Evolutionary conservation across 208 protist species (phyloP).

Genomic region (Trypanosomatidae sp.): DNA sequence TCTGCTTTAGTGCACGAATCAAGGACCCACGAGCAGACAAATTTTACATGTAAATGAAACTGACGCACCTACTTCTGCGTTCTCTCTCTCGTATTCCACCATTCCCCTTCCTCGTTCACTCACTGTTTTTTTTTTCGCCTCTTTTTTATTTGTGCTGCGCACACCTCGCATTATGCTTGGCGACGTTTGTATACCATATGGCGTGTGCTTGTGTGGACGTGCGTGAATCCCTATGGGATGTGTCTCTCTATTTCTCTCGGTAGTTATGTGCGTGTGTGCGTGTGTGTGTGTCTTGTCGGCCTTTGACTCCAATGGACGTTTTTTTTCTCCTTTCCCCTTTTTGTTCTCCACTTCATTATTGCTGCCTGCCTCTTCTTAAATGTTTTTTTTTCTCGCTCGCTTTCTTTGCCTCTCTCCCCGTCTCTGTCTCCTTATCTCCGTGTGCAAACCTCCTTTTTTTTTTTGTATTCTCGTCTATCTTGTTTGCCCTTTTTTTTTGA

Average conservation of each 20-base stretch:
- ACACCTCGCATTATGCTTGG: background rate
- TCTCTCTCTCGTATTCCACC: constrained; percentile 11
- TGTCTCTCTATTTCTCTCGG: background rate
- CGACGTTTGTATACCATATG: background rate
- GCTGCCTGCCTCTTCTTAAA: constrained; percentile 1
- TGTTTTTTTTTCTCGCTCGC: background rate
- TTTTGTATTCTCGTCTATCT: background rate
- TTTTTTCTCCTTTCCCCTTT: background rate
- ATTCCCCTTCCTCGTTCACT: background rate
- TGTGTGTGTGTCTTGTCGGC: background rate
- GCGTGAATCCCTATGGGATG: background rate
- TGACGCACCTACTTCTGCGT: constrained; percentile 4
- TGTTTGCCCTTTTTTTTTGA: background rate
- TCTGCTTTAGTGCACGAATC: background rate
- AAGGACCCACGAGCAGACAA: background rate
- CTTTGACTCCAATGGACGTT: background rate
- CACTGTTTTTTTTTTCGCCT: background rate
- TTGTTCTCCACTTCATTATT: background rate
- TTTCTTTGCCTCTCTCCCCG: background rate
- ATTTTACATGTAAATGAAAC: constrained; percentile 21
- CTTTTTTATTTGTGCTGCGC: background rate
- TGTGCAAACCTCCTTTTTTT: background rate
- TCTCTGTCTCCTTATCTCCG: background rate
- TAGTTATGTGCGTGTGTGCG: background rate
- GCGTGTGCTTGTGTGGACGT: background rate